phyloP scores from a whole-genome alignment of 805 yeast species.

The Metschnikowia koreensis region DNA sequence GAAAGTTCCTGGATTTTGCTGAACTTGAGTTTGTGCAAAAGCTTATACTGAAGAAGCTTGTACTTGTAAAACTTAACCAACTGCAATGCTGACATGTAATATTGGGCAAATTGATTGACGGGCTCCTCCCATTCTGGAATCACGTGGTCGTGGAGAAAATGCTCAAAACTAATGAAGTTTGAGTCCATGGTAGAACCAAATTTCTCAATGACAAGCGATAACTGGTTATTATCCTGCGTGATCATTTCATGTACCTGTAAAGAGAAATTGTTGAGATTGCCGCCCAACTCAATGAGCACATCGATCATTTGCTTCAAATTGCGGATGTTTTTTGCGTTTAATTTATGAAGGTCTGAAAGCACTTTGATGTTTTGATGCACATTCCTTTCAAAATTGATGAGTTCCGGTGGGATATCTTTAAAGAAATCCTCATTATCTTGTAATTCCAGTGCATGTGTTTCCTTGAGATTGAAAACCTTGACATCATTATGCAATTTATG shows the following conservation, averaged over 20 bases:
- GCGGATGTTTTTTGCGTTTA: conserved; percentile 37
- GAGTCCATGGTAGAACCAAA: conserved; percentile 55
- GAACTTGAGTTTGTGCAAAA: conserved; percentile 39
- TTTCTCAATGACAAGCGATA: conserved; percentile 42
- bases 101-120: conserved; percentile 46
- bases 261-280: conserved; percentile 55
- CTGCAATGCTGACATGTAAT: conserved; percentile 42
- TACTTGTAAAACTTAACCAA: conserved; percentile 49
- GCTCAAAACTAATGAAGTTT: conserved; percentile 49
- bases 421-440: conserved; percentile 18
- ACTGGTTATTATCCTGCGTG: conserved; percentile 22
- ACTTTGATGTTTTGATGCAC: conserved; percentile 34
- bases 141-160: conserved; percentile 37
- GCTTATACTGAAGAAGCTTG: conserved; percentile 50
- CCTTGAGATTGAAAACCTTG: conserved; percentile 27
- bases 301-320: conserved; percentile 39
- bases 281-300: conserved; percentile 51
- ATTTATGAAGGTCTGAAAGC: conserved; percentile 35
- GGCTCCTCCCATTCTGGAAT: conserved; percentile 51
- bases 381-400: conserved; percentile 34
- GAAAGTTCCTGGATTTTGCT: conserved; percentile 37
- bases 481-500: conserved; percentile 34
- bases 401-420: conserved; percentile 29
- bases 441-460: conserved; percentile 12
- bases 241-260: conserved; percentile 38